Conservation (phyloP, 495 filamentous ascomycete species). For the Penicillium roqueforti region DNA sequence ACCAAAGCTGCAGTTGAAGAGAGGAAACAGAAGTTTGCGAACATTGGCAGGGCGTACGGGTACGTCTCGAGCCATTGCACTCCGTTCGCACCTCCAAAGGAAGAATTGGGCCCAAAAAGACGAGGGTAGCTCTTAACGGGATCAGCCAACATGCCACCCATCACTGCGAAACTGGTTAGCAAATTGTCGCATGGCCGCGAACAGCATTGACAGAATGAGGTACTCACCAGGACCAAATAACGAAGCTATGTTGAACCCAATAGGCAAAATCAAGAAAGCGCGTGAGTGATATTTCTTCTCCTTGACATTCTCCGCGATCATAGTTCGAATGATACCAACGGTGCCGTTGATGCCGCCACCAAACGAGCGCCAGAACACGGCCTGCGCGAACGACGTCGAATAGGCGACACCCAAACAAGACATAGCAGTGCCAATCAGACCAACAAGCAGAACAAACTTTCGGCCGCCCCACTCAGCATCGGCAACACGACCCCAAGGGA, state of each 20-base stretch:
- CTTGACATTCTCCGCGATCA: constrained; percentile 74
- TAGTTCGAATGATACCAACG: constrained; percentile 74
- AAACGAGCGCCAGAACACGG: constrained; percentile 66
- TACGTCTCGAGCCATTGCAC: constrained; percentile 62
- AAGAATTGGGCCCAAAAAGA: constrained; percentile 56
- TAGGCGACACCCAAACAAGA: constrained; percentile 81
- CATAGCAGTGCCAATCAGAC: constrained; percentile 64
- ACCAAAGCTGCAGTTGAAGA: constrained; percentile 49
- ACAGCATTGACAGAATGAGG: neutral
- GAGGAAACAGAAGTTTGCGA: constrained; percentile 67
- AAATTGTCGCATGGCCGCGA: neutral
- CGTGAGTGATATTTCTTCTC: constrained; percentile 67
- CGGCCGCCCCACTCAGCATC: constrained; percentile 67
- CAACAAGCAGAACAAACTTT: constrained; percentile 73
- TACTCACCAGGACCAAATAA: constrained; percentile 64
- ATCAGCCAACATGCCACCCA: constrained; percentile 72
- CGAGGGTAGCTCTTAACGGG: constrained; percentile 65
- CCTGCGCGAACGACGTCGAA: constrained; percentile 64
- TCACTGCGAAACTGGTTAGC: constrained; percentile 30
- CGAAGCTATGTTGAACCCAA: constrained; percentile 75
- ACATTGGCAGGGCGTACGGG: constrained; percentile 73
- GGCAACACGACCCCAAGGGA: constrained; percentile 74
- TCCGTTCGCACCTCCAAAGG: constrained; percentile 48
- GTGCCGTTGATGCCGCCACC: constrained; percentile 81
- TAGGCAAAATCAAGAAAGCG: constrained; percentile 65